These are phyloP conservation scores for Selaginella moellendorffii DNA, from an alignment of 75 land plant species.

Conservation along the genomic window DNA sequence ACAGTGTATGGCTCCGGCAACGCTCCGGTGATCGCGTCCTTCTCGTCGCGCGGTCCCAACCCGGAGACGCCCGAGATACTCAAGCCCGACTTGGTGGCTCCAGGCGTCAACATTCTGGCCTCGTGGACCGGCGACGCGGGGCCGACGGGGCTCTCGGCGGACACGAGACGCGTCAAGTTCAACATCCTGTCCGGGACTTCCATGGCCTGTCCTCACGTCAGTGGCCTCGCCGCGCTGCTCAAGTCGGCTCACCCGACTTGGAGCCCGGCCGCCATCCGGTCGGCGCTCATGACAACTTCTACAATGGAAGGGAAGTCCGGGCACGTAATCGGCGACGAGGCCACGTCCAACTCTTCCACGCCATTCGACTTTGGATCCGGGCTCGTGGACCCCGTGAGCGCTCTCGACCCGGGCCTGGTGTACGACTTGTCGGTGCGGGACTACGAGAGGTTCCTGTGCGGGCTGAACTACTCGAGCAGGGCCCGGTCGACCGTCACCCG, in stretches of 20 bases:
- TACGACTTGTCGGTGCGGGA: too few species aligned
- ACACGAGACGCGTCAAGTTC: slow-evolving; percentile 41
- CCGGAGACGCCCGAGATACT: slow-evolving; percentile 30
- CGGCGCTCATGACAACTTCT: slow-evolving; percentile 91
- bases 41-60: slow-evolving; percentile 66
- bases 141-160: slow-evolving; percentile 37
- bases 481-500: too few species aligned
- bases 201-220: slow-evolving; percentile 95
- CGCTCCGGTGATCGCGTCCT: slow-evolving; percentile 53
- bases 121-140: slow-evolving; percentile 50
- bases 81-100: slow-evolving; percentile 65
- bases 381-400: slow-evolving; percentile 13
- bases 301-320: too few species aligned
- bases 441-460: too few species aligned
- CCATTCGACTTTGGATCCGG: slow-evolving; percentile 41
- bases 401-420: slow-evolving; percentile 38
- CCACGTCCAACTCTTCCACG: slow-evolving; percentile 14
- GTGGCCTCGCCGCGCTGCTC: slow-evolving; percentile 53
- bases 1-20: slow-evolving; percentile 34
- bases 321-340: background rate
- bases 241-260: slow-evolving; percentile 62
- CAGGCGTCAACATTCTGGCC: slow-evolving; percentile 60
- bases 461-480: too few species aligned
- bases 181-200: slow-evolving; percentile 85
- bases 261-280: slow-evolving; percentile 71